Evolutionary conservation across 164 flowering plant species (phyloP), one percentile per base, ranked within the genome.

Genomic region (Vitis amurensis): DNA sequence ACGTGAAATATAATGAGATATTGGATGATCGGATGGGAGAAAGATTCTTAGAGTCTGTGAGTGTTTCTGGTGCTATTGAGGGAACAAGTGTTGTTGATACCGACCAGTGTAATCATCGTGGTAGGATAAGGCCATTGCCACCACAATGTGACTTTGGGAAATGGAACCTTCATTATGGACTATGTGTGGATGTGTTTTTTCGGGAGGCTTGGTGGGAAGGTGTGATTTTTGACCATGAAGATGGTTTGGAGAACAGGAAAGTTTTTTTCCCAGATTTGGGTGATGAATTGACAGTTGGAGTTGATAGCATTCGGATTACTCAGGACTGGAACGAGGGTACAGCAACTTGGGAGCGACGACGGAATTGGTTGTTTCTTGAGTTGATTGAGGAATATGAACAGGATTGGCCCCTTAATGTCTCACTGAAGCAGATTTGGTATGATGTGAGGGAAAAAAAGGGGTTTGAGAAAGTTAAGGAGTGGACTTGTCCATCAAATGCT

Each of bases 181-280:
- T 83, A 5, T 93, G 97, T 73, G 98, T 95, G 19, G 99, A 91
- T 82, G 82, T 82, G 2, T 73, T 69, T 48, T 29, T 76, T 57
- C 31, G 78, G 8, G 97, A 87, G 2, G 94, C 88, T 10, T 95
- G 97, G 99, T 95, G 98, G 99, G 98, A 93, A 80, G 99, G 97
- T 11, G 97, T 93, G 47, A 74, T 91, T 29, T 89, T 93, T 68
- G 98, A 90, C 69, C 79, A 71, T 16, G 79, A 83, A 47, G 86
- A 80, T 67, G 87, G 87, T 48, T 69, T 71, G 1, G 68, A 76
- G 23, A 61, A 82, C 55, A 80, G 97, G 75, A 81, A 55, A 19
- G 67, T 95, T 10, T 91, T 93, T 64, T 93, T 93, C 60, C 98
- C 99, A 0, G 98, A 96, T 67, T 50, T 89, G 75, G 99, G 98